phyloP scores from a whole-genome alignment of 768 basidiomycete species.

The Rubroboletus pulcherrimus region DNA sequence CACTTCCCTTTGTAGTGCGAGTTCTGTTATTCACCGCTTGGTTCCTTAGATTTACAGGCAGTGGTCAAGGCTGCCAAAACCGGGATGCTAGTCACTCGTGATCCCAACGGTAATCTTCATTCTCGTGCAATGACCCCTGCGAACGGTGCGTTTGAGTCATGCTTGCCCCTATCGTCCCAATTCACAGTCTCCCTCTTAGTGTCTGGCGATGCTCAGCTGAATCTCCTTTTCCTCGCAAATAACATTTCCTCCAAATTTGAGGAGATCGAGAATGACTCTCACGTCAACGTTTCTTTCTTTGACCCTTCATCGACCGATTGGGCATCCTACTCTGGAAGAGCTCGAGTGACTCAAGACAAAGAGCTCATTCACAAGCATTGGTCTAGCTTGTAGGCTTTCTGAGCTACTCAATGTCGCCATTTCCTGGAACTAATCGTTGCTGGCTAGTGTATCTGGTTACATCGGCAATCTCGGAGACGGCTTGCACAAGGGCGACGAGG shows the following conservation, averaged over 20 bases:
- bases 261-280: conserved; percentile 68
- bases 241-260: conserved; percentile 70
- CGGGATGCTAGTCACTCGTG: conserved; percentile 77
- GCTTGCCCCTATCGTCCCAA: not conserved
- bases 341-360: conserved; percentile 59
- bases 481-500: conserved; percentile 72
- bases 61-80: conserved; percentile 61
- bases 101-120: conserved; percentile 64
- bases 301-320: conserved; percentile 68
- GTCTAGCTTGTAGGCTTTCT: conserved; percentile 43
- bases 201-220: conserved; percentile 44
- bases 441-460: conserved; percentile 60
- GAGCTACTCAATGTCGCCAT: not conserved
- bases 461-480: conserved; percentile 88
- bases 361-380: conserved; percentile 63
- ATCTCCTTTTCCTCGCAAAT: conserved; percentile 70
- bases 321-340: conserved; percentile 77
- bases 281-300: conserved; percentile 80
- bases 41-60: conserved; percentile 50
- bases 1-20: not conserved
- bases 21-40: not conserved
- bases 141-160: conserved; percentile 43
- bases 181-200: conserved; percentile 30
- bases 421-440: not conserved
- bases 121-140: conserved; percentile 78